Evolutionary conservation across 306 rosid species (phyloP).

Genomic region (Astragalus membranaceus): DNA sequence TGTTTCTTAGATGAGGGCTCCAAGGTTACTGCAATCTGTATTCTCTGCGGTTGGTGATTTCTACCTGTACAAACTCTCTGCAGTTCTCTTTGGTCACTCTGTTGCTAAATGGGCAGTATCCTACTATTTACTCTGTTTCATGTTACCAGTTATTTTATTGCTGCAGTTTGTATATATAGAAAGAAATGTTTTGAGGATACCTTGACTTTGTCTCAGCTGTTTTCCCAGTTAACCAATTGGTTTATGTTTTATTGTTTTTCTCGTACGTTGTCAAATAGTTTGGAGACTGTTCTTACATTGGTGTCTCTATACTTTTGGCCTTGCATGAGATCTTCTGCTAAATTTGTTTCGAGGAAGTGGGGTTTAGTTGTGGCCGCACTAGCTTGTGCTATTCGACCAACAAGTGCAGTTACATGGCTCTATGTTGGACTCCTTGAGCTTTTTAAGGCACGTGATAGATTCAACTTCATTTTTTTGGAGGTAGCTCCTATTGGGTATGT

Average conservation of each 20-base stretch:
- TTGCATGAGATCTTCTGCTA: slow-evolving; percentile 52
- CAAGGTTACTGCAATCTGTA: slow-evolving; percentile 67
- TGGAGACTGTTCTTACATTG: slow-evolving; percentile 82
- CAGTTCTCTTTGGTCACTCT: slow-evolving; percentile 44
- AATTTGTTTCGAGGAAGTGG: slow-evolving; percentile 61
- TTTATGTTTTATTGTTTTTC: slow-evolving; percentile 72
- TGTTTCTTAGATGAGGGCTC: slow-evolving; percentile 66
- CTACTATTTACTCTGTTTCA: slow-evolving; percentile 29
- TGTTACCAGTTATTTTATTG: slow-evolving; percentile 1
- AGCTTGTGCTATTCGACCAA: slow-evolving; percentile 85
- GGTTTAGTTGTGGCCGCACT: slow-evolving; percentile 66
- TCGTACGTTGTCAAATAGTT: slow-evolving; percentile 80
- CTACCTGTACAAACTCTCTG: slow-evolving; percentile 66
- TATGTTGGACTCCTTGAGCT: slow-evolving; percentile 78
- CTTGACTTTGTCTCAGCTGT: slow-evolving; percentile 57
- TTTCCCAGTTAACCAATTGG: slow-evolving; percentile 83
- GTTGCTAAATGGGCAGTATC: slow-evolving; percentile 94
- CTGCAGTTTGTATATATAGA: not conserved
- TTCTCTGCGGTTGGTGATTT: slow-evolving; percentile 81
- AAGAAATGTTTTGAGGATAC: not conserved
- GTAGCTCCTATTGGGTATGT: slow-evolving; percentile 86
- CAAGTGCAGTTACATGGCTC: slow-evolving; percentile 80
- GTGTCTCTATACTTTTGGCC: slow-evolving; percentile 91
- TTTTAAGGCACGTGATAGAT: slow-evolving; percentile 35
- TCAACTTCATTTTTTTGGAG: slow-evolving; percentile 60